Conservation (phyloP, 2,329 filamentous ascomycete genomes). For the Acephala macrosclerotiorum region DNA sequence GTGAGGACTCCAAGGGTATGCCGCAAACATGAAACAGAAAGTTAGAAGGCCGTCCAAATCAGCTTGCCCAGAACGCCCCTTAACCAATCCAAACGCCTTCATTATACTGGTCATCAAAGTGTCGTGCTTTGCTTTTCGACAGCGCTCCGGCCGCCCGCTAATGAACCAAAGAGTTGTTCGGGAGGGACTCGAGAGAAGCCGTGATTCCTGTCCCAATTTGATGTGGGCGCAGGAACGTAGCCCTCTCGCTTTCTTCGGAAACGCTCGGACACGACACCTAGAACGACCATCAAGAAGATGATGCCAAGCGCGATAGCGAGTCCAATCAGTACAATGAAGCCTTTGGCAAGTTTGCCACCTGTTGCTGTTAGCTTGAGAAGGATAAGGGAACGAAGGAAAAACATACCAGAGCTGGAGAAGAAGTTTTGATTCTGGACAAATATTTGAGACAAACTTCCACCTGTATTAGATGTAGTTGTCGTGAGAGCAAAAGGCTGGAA, state of each 20-base stretch:
- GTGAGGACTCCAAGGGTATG: constrained; percentile 35
- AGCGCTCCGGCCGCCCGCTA: constrained; percentile 41
- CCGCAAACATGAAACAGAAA: constrained; percentile 35
- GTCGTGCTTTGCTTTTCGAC: constrained; percentile 40
- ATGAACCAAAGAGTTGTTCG: constrained; percentile 53
- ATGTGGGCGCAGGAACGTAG: constrained; percentile 78
- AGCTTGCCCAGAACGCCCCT: constrained; percentile 43
- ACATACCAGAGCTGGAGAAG: constrained; percentile 71
- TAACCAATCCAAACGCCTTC: constrained; percentile 39
- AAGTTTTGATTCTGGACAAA: constrained; percentile 85
- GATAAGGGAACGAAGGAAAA: background rate
- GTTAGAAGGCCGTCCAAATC: constrained; percentile 31
- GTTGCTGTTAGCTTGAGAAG: constrained; percentile 17
- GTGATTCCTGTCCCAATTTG: constrained; percentile 65
- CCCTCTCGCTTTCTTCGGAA: constrained; percentile 80
- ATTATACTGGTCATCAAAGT: constrained; percentile 38
- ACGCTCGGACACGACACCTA: constrained; percentile 78
- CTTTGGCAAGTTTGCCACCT: constrained; percentile 70
- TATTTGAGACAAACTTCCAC: constrained; percentile 79
- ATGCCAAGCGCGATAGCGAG: constrained; percentile 80
- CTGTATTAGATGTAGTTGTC: constrained; percentile 66
- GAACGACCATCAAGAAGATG: constrained; percentile 79
- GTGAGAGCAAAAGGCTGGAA: constrained; percentile 85
- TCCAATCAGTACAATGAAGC: constrained; percentile 81
- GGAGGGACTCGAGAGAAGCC: constrained; percentile 68